Percentiles rank a stretch among this genome's conserved stretches.
Evolutionary conservation across 2,329 filamentous ascomycete genomes (phyloP).

Genomic region (Cladorrhinum sp.): DNA sequence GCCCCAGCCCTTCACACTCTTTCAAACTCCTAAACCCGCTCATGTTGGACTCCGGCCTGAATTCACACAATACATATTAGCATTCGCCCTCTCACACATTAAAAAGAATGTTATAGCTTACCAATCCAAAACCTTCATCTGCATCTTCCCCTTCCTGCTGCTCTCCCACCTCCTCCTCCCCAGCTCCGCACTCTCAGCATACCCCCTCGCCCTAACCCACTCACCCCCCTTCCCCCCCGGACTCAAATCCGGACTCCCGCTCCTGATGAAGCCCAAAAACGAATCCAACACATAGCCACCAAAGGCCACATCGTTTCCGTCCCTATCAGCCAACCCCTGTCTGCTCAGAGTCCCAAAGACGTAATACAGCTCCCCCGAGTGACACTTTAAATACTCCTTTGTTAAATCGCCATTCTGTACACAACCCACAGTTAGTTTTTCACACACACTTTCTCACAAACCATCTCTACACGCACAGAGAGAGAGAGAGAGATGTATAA

Average conservation of each 20-base stretch:
- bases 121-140: neutral
- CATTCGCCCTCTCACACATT: neutral
- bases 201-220: slow-evolving; percentile 40
- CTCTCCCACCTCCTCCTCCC: slow-evolving; percentile 34
- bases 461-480: no score
- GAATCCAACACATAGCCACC: slow-evolving; percentile 43
- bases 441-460: no score
- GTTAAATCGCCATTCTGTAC: slow-evolving; percentile 39
- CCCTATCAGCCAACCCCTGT: slow-evolving; percentile 43
- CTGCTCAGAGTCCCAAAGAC: slow-evolving; percentile 50
- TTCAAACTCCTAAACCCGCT: slow-evolving; percentile 45
- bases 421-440: neutral
- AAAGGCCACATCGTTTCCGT: slow-evolving; percentile 40
- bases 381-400: slow-evolving; percentile 49
- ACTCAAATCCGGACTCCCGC: slow-evolving; percentile 51
- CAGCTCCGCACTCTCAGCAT: slow-evolving; percentile 30
- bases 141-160: slow-evolving; percentile 31
- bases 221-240: slow-evolving; percentile 34
- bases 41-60: slow-evolving; percentile 38
- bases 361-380: slow-evolving; percentile 54
- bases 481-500: neutral
- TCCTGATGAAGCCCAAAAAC: slow-evolving; percentile 50
- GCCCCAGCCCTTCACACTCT: slow-evolving; percentile 48
- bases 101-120: neutral
- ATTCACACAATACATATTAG: slow-evolving; percentile 31